Conservation (phyloP, 805 yeast genomes). For the Hanseniaspora nectarophila region DNA sequence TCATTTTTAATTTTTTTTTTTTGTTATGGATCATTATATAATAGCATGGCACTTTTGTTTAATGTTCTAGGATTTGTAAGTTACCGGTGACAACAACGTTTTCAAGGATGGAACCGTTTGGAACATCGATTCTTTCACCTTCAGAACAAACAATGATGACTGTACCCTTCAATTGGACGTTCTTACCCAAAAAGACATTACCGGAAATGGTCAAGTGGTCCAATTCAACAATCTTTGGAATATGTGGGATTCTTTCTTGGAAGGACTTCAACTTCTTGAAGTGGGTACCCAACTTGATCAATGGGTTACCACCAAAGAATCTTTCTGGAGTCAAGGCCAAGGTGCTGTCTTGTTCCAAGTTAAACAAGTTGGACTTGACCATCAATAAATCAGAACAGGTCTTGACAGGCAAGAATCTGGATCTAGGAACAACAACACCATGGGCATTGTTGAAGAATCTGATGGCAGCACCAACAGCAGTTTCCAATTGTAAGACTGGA, state of each 20-base stretch:
- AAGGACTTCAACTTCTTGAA: conserved; percentile 91
- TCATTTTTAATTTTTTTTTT: not conserved
- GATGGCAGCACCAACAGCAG: conserved; percentile 98
- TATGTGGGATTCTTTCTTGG: conserved; percentile 80
- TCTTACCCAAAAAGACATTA: conserved; percentile 81
- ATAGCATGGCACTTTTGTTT: conserved; percentile 14
- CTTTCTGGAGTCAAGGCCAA: conserved; percentile 71
- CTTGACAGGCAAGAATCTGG: conserved; percentile 95
- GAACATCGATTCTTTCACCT: conserved; percentile 93
- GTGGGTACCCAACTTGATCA: conserved; percentile 90
- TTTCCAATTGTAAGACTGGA: conserved; percentile 87
- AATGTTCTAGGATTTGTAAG: conserved; percentile 87
- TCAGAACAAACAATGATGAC: conserved; percentile 96
- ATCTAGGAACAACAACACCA: conserved; percentile 96
- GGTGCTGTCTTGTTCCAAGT: conserved; percentile 73
- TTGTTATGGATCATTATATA: not conserved
- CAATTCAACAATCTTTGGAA: conserved; percentile 90
- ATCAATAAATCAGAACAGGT: conserved; percentile 88
- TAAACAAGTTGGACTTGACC: conserved; percentile 90
- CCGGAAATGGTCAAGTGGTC: conserved; percentile 97
- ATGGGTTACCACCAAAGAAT: conserved; percentile 72
- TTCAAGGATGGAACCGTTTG: conserved; percentile 88
- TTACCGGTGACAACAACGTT: conserved; percentile 96
- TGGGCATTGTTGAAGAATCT: conserved; percentile 90
- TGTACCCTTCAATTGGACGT: conserved; percentile 87